These are phyloP conservation scores for Aegle marmelos DNA, from an alignment of 345 rosid genomes.

Conservation along the genomic window DNA sequence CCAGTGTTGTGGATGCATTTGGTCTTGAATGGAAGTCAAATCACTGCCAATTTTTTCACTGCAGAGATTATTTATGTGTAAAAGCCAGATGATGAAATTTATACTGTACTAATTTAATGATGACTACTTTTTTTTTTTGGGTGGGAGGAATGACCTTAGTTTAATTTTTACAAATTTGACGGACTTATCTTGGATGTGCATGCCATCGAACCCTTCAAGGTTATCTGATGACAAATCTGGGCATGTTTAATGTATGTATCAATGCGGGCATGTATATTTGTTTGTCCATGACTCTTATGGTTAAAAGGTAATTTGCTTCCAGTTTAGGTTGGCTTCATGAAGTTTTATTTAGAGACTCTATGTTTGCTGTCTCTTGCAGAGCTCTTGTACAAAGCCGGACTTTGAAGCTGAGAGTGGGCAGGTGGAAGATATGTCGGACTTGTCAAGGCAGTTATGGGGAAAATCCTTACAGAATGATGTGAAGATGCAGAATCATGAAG, in stretches of 20 bases:
- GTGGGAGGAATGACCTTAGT: too few species aligned
- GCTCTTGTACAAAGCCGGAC: constrained; percentile 79
- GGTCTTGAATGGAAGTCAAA: not conserved
- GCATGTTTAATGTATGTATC: not conserved
- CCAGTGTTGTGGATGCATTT: not conserved
- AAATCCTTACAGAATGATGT: constrained; percentile 17
- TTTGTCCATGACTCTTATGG: constrained; percentile 9
- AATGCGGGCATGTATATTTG: constrained; percentile 5
- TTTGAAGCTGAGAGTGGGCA: constrained; percentile 53
- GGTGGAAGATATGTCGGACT: constrained; percentile 36
- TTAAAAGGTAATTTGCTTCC: constrained; percentile 20
- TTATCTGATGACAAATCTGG: constrained; percentile 4
- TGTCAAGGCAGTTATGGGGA: constrained; percentile 21
- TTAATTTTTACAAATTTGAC: not conserved
- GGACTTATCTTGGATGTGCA: not conserved
- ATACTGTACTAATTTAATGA: not conserved
- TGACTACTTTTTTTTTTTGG: too few species aligned
- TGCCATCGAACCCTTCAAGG: not conserved
- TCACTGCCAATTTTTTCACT: not conserved
- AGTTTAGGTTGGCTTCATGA: constrained; percentile 25
- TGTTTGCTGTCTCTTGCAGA: constrained; percentile 55
- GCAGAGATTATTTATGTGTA: not conserved
- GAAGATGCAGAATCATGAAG: constrained; percentile 26
- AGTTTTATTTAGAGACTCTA: constrained; percentile 20
- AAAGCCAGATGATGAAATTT: not conserved